Base-by-base conservation (phyloP, 169 alveolate species). In the Pseudocohnilembus persalinus region DNA sequence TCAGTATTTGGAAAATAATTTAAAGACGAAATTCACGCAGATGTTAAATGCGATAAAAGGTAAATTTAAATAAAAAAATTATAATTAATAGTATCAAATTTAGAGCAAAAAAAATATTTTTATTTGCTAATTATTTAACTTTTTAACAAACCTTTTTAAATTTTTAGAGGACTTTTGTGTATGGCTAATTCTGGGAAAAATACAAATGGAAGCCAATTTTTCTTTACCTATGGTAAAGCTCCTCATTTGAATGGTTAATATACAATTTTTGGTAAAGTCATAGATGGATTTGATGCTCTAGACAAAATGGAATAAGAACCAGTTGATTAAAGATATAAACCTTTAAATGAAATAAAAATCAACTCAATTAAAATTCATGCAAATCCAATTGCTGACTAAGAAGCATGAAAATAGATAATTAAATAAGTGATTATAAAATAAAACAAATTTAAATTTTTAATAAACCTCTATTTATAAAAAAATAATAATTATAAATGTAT, bases 331-430 rank as follows among this genome's bases (percentile, higher is more conserved):
- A 82, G 81, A 32, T 77, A 91, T 68, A 82, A 77, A 75, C 92
- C 93, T 1, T 74, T 91, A 29, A 91, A 91, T 81, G 89, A 86
- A 74, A 81, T 91, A 20, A 84, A 74, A 74, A 81, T 91, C 1
- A 35, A 74, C 27, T 49, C 64, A 31, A 77, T 90, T 29, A 85
- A 90, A 28, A 91, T 91, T 32, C 93, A 88, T 80, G 93, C 92
- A 6, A 91, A 91, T 83, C 95, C 95, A 16, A 88, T 91, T 24
- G 95, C 95, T 31, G 91, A 86, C 4, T 77, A 73, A 16, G 91
- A 90, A 79, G 84, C 30, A 27, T 79, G 84, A 79, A 49, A 49
- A 11, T 11, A 11, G 68, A 49, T n/a, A n/a, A n/a, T n/a, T n/a
- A n/a, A n/a, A n/a, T n/a, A n/a, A n/a, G n/a, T n/a, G n/a, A n/a